Conservation (phyloP, 1,284 basidiomycete species). For the Papiliotrema terrestris region DNA sequence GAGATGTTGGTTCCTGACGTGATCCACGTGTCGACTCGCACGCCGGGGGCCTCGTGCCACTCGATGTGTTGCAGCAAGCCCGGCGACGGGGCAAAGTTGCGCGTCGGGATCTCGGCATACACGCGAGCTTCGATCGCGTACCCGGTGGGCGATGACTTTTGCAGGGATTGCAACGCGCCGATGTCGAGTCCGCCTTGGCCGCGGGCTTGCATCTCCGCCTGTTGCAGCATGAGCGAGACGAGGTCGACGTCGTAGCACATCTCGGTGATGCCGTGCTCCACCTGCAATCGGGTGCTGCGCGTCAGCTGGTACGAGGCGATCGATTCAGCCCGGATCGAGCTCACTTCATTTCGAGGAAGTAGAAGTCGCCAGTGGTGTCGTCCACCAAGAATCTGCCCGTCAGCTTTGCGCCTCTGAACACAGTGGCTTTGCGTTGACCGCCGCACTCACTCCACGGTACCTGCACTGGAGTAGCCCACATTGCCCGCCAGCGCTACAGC, state of each 20-base stretch:
- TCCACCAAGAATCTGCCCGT: slow-evolving; percentile 26
- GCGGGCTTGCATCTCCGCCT: slow-evolving; percentile 32
- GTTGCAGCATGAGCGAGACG: slow-evolving; percentile 59
- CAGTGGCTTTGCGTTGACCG: too few species aligned
- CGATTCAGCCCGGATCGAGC: too few species aligned
- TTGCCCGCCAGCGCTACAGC: slow-evolving; percentile 22
- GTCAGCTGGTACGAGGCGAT: neutral
- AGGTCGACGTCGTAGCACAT: slow-evolving; percentile 60
- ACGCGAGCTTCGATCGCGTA: slow-evolving; percentile 62
- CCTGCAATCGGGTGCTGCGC: slow-evolving; percentile 32
- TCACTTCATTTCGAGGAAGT: slow-evolving; percentile 68
- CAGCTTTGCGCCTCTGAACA: too few species aligned
- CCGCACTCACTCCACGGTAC: slow-evolving; percentile 28
- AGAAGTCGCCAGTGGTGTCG: slow-evolving; percentile 52
- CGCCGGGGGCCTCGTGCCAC: slow-evolving; percentile 41
- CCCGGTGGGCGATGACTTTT: slow-evolving; percentile 22
- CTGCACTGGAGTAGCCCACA: slow-evolving; percentile 25
- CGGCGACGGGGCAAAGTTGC: slow-evolving; percentile 60
- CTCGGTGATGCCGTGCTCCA: slow-evolving; percentile 69
- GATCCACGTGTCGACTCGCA: slow-evolving; percentile 43
- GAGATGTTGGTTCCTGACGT: slow-evolving; percentile 53
- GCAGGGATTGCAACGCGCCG: slow-evolving; percentile 19
- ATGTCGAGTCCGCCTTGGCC: slow-evolving; percentile 48
- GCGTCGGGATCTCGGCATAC: slow-evolving; percentile 64
- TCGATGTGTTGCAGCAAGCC: slow-evolving; percentile 61